Percentiles rank a stretch among this genome's conserved stretches.
phyloP scores from a whole-genome alignment of 768 basidiomycete genomes.

The Stropharia rugosoannulata region DNA sequence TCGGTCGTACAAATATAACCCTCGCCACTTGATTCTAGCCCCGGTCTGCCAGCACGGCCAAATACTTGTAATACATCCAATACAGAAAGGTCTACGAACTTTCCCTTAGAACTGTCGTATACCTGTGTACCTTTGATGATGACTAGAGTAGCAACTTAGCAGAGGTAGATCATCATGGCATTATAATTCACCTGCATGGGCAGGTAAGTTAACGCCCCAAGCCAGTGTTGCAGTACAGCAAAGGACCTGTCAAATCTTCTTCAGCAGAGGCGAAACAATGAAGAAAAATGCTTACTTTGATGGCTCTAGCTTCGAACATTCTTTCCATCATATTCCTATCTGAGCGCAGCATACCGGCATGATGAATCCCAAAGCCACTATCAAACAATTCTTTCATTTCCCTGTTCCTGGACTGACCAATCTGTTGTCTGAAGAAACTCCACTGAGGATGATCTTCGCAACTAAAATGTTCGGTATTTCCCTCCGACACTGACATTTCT shows the following conservation, averaged over 20 bases:
- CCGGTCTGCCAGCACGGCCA: constrained; percentile 90
- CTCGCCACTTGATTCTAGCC: constrained; percentile 88
- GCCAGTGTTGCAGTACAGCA: constrained; percentile 98
- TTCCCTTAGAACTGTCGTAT: constrained; percentile 87
- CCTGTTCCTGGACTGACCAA: constrained; percentile 84
- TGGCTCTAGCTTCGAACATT: constrained; percentile 86
- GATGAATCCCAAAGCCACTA: constrained; percentile 93
- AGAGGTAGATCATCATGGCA: constrained; percentile 3
- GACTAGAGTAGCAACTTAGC: constrained; percentile 42
- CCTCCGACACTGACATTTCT: constrained; percentile 74
- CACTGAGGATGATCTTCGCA: constrained; percentile 81
- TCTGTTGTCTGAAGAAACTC: constrained; percentile 70
- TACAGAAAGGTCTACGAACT: constrained; percentile 90
- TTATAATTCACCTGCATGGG: constrained; percentile 74
- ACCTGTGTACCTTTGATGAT: constrained; percentile 97
- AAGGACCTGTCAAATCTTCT: constrained; percentile 62
- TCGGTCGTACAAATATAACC: constrained; percentile 96
- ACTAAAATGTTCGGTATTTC: constrained; percentile 73
- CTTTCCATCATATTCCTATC: constrained; percentile 95
- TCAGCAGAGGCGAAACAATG: neutral
- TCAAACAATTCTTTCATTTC: constrained; percentile 97
- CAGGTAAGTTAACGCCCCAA: constrained; percentile 99
- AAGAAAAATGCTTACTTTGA: constrained; percentile 66
- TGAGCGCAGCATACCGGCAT: constrained; percentile 94
- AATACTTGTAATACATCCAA: constrained; percentile 98